Evolutionary conservation across 805 yeast species (phyloP), one percentile per base, ranked within the genome.

Genomic region (Hanseniaspora taiwanica): DNA sequence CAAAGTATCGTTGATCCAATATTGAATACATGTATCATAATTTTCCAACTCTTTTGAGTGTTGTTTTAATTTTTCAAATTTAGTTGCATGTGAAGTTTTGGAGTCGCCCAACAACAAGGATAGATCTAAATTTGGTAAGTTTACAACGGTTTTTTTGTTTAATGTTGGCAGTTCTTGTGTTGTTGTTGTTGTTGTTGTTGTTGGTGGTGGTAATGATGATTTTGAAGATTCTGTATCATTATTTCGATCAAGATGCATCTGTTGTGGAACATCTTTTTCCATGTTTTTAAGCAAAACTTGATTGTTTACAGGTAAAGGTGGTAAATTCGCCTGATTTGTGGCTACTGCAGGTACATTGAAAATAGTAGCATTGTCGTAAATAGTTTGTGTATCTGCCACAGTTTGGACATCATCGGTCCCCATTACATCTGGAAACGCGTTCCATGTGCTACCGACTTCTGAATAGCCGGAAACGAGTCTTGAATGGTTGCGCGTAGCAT

Each of bases 11-110:
- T 52, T 46, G 10, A 76, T 61, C 79, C 82, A 79, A 1, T 65
- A 60, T 19, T 66, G 66, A n/a, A 79, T 55, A 1, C 83, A 83
- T 0, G 78, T 65, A 38, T 76, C 76, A 45, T 64, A 66, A 6
- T 59, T 62, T 1, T 54, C 42, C 40, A 59, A 32, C 68, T 73
- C 42, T 62, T 66, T 18, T 44, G 53, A 45, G 69, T 60, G 16
- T 6, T 38, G 31, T 13, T 46, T 46, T 23, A 59, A 41, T 36
- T 51, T 51, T n/a, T 46, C 39, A n/a, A 56, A 42, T 37, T 58
- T 59, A 3, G 37, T 20, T 2, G 44, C 42, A 42, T 50, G 57
- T 1, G 52, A 31, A 3, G 29, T 39, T 9, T 52, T 55, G 14
- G 52, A 14, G 17, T 36, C 42, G 19, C 40, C 44, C 4, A 59